Conservation (phyloP, 371 early-diverging fungal species). For the Umbelopsis sp. region DNA sequence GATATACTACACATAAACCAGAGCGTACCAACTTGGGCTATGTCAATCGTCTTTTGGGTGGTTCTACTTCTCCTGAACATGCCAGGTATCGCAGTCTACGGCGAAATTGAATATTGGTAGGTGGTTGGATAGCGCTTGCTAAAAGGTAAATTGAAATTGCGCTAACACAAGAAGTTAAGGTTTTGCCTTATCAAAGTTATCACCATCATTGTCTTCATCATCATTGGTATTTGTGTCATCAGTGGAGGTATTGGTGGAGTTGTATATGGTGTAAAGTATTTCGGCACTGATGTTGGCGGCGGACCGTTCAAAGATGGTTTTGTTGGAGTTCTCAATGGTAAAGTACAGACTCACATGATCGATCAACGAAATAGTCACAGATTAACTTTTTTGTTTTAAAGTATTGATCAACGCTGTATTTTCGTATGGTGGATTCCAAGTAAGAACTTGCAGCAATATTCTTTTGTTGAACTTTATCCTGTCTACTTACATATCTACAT, state of each 20-base stretch:
- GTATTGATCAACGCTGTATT: constrained; percentile 14
- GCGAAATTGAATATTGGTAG: constrained; percentile 18
- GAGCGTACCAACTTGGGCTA: constrained; percentile 14
- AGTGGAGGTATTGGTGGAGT: constrained; percentile 17
- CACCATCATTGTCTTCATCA: constrained; percentile 19
- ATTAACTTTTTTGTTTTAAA: not conserved
- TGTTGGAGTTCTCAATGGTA: constrained; percentile 20
- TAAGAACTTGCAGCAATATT: not conserved
- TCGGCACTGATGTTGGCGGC: constrained; percentile 1
- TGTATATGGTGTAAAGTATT: constrained; percentile 14
- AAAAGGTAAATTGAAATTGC: not conserved
- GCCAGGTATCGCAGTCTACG: constrained; percentile 18
- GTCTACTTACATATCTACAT: not conserved
- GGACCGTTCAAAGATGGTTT: constrained; percentile 18
- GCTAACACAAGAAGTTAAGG: not conserved
- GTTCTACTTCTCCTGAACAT: constrained; percentile 17
- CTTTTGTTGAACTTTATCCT: no score
- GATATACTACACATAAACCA: not conserved
- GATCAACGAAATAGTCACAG: no score
- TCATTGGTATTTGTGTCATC: constrained; percentile 15
- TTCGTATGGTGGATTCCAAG: constrained; percentile 18
- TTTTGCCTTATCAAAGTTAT: constrained; percentile 18
- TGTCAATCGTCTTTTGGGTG: constrained; percentile 17
- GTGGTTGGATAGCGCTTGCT: not conserved
- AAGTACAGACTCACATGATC: no score